A percentile compares a stretch with the other conserved stretches of the same genome.
phyloP scores from a whole-genome alignment of 1,139 yeast genomes.

The Tardiomyces blankii region DNA sequence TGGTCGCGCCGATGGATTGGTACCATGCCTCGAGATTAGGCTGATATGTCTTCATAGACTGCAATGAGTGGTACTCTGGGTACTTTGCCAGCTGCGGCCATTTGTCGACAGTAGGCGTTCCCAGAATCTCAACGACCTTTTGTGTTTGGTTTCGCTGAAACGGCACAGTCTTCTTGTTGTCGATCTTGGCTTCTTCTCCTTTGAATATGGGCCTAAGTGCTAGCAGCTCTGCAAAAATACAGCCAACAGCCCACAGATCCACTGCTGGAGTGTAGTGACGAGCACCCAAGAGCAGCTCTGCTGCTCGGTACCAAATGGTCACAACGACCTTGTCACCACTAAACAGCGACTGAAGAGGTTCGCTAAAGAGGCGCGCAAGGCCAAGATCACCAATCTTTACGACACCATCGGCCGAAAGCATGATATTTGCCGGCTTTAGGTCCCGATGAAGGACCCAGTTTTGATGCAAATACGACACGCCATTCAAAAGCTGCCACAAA shows the following conservation, averaged over 20 bases:
- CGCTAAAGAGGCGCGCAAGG: slow-evolving; percentile 79
- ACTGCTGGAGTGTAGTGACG: slow-evolving; percentile 92
- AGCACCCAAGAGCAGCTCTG: slow-evolving; percentile 82
- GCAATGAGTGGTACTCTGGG: slow-evolving; percentile 71
- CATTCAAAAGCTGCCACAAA: slow-evolving; percentile 85
- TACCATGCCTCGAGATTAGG: slow-evolving; percentile 76
- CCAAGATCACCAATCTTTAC: slow-evolving; percentile 97
- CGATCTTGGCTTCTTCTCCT: slow-evolving; percentile 96
- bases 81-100: slow-evolving; percentile 77
- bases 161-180: slow-evolving; percentile 73
- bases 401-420: slow-evolving; percentile 82
- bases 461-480: slow-evolving; percentile 83
- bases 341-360: slow-evolving; percentile 79
- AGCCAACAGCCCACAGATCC: slow-evolving; percentile 96
- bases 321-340: slow-evolving; percentile 97
- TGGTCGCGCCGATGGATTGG: slow-evolving; percentile 46
- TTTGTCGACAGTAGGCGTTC: slow-evolving; percentile 61
- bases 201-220: slow-evolving; percentile 88
- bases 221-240: slow-evolving; percentile 84
- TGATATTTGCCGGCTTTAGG: slow-evolving; percentile 93
- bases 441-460: slow-evolving; percentile 96
- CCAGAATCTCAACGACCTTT: slow-evolving; percentile 81
- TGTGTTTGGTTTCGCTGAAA: slow-evolving; percentile 88
- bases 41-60: slow-evolving; percentile 53
- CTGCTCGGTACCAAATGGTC: slow-evolving; percentile 97